Evolutionary conservation across 2,329 filamentous ascomycete genomes (phyloP), one percentile per base, ranked within the genome.

Genomic region (Trichothecium roseum): DNA sequence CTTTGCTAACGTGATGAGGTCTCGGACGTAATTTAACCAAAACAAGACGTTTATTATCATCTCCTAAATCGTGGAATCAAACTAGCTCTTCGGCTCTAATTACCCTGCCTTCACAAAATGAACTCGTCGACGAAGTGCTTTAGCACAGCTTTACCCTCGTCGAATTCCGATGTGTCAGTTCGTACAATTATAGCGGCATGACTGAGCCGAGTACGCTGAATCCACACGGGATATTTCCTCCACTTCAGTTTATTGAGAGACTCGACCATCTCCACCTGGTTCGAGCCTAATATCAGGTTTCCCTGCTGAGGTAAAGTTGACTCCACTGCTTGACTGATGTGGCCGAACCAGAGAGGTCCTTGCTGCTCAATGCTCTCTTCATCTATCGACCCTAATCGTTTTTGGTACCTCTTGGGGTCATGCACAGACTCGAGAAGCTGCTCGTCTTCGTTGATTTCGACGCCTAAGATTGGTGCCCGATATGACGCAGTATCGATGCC

Each of bases 141-240:
- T 37, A 91, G 63, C 22, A 95, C 84, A 10, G 83, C 54, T 50
- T 71, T 74, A 0, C 89, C 89, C 57, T 96, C 88, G 3, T 71
- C 66, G 47, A 87, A 93, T 1, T 57, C 62, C 35, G 69, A 63
- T 52, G 75, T 78, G 28, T 81, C 74, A 38, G 67, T 74, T 27
- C 89, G 73, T 26, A 93, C 78, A 43, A 96, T 84, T 32, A 96
- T 94, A 3, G 88, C 88, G 0, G 88, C 89, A 56, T 96, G 89
- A 40, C 75, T 84, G 53, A 94, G 85, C 14, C 68, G 62, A 37
- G 77, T 70, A 5, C 87, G 82, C 43, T 82, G 81, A 28, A 91
- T 88, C 59, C 81, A 79, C 4, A 88, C 74, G 1, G 70, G 74
- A 44, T 74, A 79, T 53, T 80, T 82, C 32, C 68, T 64, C 71